A percentile compares a stretch with the other conserved stretches of the same genome.
These are phyloP conservation scores for Leccinum boreale DNA, from an alignment of 768 basidiomycete genomes.

Conservation along the genomic window DNA sequence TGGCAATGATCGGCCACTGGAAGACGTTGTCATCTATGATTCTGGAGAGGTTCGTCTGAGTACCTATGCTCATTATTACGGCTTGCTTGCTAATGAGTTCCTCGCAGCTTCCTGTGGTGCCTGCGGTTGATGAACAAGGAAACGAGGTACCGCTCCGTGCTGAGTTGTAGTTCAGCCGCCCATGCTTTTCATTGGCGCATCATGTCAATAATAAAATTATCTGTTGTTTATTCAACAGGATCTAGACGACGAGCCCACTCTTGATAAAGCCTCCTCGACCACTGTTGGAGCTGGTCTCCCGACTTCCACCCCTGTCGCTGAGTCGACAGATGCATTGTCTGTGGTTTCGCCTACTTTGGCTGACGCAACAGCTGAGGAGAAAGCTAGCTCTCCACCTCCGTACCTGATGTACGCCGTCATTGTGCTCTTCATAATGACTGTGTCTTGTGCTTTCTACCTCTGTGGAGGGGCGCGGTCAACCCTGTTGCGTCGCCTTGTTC, in stretches of 20 bases:
- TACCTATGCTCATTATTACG: constrained; percentile 11
- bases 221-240: constrained; percentile 50
- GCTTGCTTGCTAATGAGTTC: constrained; percentile 1
- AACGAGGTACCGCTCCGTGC: constrained; percentile 91
- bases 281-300: constrained; percentile 15
- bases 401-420: constrained; percentile 21
- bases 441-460: constrained; percentile 42
- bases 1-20: constrained; percentile 63
- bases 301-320: constrained; percentile 1
- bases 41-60: constrained; percentile 74
- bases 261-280: constrained; percentile 8
- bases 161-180: constrained; percentile 74
- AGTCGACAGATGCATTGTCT: neutral
- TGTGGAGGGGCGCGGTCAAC: constrained; percentile 40
- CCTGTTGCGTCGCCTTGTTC: constrained; percentile 40
- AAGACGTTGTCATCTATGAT: constrained; percentile 77
- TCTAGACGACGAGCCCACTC: constrained; percentile 20
- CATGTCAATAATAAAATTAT: constrained; percentile 51
- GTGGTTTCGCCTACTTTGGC: neutral
- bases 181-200: constrained; percentile 32
- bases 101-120: constrained; percentile 50
- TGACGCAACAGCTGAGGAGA: constrained; percentile 4
- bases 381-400: neutral
- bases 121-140: constrained; percentile 57
- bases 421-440: constrained; percentile 40